Evolutionary conservation across 306 rosid genomes (phyloP), one percentile per base, ranked within the genome.

Genomic region (Cicer arietinum): DNA sequence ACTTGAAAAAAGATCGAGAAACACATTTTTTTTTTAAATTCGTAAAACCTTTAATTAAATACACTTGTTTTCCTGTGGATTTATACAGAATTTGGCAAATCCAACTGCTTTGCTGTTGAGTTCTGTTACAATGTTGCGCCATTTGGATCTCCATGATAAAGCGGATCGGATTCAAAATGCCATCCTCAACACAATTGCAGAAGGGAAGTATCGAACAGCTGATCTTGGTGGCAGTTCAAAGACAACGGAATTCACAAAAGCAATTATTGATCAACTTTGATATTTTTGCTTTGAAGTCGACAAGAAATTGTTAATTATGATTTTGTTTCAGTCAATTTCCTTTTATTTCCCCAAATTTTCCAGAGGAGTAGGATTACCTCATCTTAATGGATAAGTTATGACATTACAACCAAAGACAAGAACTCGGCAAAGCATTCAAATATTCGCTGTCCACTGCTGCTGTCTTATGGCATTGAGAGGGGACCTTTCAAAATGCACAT

Each of bases 51-150:
- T 58, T 35, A 60, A 13, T 8, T 12, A 60, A 60, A 35, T 13
- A 60, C 22, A 37, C 73, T 65, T 53, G 47, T 44, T 74, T 68
- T 45, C 37, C 25, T 77, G 37, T 83, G 77, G 76, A 61, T 77
- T 77, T 68, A 44, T 25, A 46, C 77, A 95, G 99, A 90, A 95
- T 77, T 69, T 95, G 93, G 99, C 98, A 35, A 95, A 95, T 74
- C 99, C 98, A 44, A 95, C 98, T 64, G 99, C 99, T 46, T 88
- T 94, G 85, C 85, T 94, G 59, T 82, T 94, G 79, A 94, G 99
- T 80, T 44, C 85, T 67, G 99, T 95, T 52, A 6, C 97, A 10
- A 90, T 95, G 98, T 86, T 92, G 67, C 98, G 90, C 73, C 98
- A 95, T 88, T 77, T 95, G 81, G 73, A 90, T 74, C 87, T 92